Evolutionary conservation across 441 rosid genomes (phyloP), one percentile per base, ranked within the genome.

Genomic region (Pelargonium fulgidum): DNA sequence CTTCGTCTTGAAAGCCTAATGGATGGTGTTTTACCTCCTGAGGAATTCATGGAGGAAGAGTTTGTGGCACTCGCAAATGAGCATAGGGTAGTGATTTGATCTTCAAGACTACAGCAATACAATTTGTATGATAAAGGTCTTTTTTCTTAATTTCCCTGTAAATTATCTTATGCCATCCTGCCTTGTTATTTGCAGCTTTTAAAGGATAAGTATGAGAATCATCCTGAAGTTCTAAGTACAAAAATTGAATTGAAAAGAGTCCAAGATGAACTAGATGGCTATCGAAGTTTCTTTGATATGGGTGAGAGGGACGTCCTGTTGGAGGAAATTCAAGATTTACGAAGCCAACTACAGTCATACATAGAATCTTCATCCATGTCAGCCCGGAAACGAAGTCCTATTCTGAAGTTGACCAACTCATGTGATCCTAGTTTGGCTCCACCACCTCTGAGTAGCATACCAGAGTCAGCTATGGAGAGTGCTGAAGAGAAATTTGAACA

Each of bases 281-380:
- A 80, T 75, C 84, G 84, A 50, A 92, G 89, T 80, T 95, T 92
- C 76, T 86, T 73, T 73, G 87, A 90, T 56, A 79, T 88, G 81
- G 93, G 96, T 70, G 99, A 95, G 84, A 84, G 85, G 77, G 98
- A 92, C 81, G 96, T 92, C 29, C 72, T 95, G 75, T 62, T 90
- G 85, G 97, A 95, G 82, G 99, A 92, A 83, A 81, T 90, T 78
- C 96, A 89, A 69, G 96, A 92, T 77, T 81, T 95, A 78, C 81
- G 93, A 84, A 84, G 79, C 70, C 98, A 95, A 70, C 80, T 95
- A 72, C 93, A 95, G 64, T 82, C 70, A 69, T 92, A 92, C 72
- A 74, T 81, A 39, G 99, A 85, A 75, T 73, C 91, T 73, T 83
- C 98, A 42, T 81, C 89, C 2, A 22, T 82, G 13, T 73, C 89